Evolutionary conservation across 768 basidiomycete species (phyloP).

Genomic region (Lentinus tigrinus): DNA sequence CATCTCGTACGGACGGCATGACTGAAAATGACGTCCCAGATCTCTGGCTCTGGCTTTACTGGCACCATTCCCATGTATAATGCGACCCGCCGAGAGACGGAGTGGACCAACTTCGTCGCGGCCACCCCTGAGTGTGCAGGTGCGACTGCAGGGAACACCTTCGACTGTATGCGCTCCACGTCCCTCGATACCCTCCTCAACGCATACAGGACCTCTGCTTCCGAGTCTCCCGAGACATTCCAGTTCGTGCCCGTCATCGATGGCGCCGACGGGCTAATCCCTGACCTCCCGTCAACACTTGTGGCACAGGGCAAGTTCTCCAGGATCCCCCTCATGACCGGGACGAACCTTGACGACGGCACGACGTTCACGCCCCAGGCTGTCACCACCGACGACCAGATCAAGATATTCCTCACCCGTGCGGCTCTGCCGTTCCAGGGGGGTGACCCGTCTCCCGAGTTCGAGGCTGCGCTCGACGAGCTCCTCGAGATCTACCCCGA

Average conservation of each 20-base stretch:
- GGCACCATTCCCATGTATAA: slow-evolving; percentile 31
- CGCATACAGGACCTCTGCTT: background rate
- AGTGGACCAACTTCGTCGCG: slow-evolving; percentile 39
- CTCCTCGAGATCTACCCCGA: slow-evolving; percentile 43
- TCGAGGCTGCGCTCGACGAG: slow-evolving; percentile 11
- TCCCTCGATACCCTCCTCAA: background rate
- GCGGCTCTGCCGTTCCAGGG: background rate
- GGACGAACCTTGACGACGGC: slow-evolving; percentile 45
- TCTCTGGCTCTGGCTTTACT: slow-evolving; percentile 44
- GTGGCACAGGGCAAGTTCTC: slow-evolving; percentile 32
- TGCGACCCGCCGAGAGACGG: slow-evolving; percentile 31
- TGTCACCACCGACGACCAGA: slow-evolving; percentile 7
- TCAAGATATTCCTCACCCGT: slow-evolving; percentile 1
- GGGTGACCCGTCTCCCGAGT: background rate
- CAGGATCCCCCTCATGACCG: slow-evolving; percentile 44
- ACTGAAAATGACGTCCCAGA: no score
- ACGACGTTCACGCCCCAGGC: slow-evolving; percentile 35
- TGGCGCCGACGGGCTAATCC: slow-evolving; percentile 38
- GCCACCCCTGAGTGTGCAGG: background rate
- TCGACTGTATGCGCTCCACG: background rate
- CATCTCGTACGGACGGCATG: background rate
- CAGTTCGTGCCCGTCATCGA: slow-evolving; percentile 39
- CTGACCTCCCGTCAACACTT: slow-evolving; percentile 38
- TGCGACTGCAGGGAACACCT: background rate
- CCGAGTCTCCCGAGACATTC: background rate